Conservation (phyloP, 1,284 basidiomycete genomes). For the Filobasidium uniguttulatum region DNA sequence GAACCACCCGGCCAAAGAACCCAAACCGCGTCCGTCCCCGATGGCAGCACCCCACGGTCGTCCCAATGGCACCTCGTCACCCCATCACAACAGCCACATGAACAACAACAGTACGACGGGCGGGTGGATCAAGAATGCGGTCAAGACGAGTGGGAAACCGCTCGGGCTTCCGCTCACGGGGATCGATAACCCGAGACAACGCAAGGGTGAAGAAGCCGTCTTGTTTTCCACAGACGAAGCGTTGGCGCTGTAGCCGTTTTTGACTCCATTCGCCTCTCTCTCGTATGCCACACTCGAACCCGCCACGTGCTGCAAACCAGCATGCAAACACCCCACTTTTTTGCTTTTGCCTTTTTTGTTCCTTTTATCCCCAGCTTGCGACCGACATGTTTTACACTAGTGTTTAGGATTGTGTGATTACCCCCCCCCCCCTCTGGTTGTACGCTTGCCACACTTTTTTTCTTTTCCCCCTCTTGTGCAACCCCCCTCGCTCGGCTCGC, state of each 20-base stretch:
- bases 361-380: no score
- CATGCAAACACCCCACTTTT: no score
- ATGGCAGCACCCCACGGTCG: slow-evolving; percentile 8
- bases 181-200: slow-evolving; percentile 11
- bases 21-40: slow-evolving; percentile 14
- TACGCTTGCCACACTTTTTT: no score
- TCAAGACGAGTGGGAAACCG: slow-evolving; percentile 10
- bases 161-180: slow-evolving; percentile 14
- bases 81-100: slow-evolving; percentile 2
- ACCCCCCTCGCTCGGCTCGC: no score
- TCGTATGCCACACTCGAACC: no score
- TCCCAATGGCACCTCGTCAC: slow-evolving; percentile 7
- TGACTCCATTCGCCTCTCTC: no score
- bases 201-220: slow-evolving; percentile 13
- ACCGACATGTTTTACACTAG: no score
- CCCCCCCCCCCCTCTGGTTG: no score
- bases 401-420: no score
- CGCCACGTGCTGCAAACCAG: no score
- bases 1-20: slow-evolving; percentile 17
- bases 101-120: neutral
- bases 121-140: slow-evolving; percentile 14
- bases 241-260: neutral
- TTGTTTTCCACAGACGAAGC: slow-evolving; percentile 14
- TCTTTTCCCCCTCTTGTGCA: no score
- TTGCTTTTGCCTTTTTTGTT: no score